phyloP scores from a whole-genome alignment of 805 yeast species.

The Lipomyces mesembrius region DNA sequence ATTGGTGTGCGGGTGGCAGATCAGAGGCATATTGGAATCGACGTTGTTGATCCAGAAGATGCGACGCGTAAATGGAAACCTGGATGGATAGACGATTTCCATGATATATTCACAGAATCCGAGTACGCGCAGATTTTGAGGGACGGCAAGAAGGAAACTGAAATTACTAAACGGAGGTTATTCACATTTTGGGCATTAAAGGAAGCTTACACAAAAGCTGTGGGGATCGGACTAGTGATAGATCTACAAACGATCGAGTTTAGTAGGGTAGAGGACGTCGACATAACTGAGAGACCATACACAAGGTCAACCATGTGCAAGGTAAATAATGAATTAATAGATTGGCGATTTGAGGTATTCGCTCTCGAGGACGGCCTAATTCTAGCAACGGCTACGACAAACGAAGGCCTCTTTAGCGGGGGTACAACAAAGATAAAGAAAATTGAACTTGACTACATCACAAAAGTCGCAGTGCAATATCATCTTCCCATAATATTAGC shows the following conservation, averaged over 20 bases:
- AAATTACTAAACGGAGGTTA: conserved; percentile 15
- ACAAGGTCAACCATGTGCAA: conserved; percentile 8
- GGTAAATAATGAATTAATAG: conserved; percentile 4
- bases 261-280: conserved; percentile 32
- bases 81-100: conserved; percentile 28
- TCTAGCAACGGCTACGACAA: conserved; percentile 30
- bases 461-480: conserved; percentile 6
- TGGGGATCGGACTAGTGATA: conserved; percentile 63
- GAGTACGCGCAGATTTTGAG: conserved; percentile 19
- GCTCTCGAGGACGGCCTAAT: conserved; percentile 12
- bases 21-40: conserved; percentile 24
- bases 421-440: background rate
- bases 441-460: conserved; percentile 10
- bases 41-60: conserved; percentile 22
- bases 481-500: conserved; percentile 3
- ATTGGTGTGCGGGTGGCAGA: conserved; percentile 22
- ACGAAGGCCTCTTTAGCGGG: background rate
- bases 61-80: conserved; percentile 15
- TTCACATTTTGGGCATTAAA: conserved; percentile 74
- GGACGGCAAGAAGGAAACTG: background rate
- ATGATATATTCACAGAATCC: conserved; percentile 24
- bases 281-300: conserved; percentile 1
- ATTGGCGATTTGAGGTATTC: conserved; percentile 32
- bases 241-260: conserved; percentile 45
- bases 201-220: conserved; percentile 71